Percentiles rank a stretch among this genome's conserved stretches.
These are phyloP conservation scores for Phytophthora cryptogea DNA, from an alignment of 352 stramenopile species.

Conservation along the genomic window DNA sequence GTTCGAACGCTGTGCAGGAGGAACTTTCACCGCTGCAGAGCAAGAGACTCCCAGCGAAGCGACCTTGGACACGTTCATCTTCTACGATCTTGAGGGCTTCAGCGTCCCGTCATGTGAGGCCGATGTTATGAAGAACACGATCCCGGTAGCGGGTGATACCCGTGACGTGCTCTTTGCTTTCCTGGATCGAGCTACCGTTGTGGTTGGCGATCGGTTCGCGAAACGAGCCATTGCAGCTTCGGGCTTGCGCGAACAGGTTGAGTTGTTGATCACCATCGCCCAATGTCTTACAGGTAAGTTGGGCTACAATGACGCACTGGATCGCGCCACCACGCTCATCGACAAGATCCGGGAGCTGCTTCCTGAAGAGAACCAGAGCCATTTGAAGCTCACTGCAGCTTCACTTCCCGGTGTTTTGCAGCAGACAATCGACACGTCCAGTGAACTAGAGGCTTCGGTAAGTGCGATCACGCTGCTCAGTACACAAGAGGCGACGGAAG, in stretches of 20 bases:
- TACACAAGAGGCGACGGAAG: constrained; percentile 53
- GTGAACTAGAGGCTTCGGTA: constrained; percentile 33
- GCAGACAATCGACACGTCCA: constrained; percentile 27
- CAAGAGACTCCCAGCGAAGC: constrained; percentile 3
- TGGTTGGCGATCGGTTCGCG: constrained; percentile 55
- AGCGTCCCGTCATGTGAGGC: constrained; percentile 34
- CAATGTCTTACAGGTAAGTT: constrained; percentile 57
- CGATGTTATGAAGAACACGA: constrained; percentile 33
- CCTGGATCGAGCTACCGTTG: constrained; percentile 59
- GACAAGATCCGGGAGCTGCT: constrained; percentile 47
- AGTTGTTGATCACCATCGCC: constrained; percentile 62
- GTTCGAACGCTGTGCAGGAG: constrained; percentile 42
- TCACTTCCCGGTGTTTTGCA: constrained; percentile 40
- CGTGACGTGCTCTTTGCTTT: constrained; percentile 60
- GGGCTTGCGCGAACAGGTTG: constrained; percentile 54
- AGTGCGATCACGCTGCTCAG: constrained; percentile 69
- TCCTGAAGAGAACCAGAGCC: constrained; percentile 52
- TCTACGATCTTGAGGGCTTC: constrained; percentile 56
- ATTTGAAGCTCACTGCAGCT: constrained; percentile 54
- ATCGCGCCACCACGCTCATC: constrained; percentile 40
- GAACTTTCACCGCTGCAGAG: constrained; percentile 17
- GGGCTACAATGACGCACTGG: constrained; percentile 49
- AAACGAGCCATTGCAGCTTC: constrained; percentile 61
- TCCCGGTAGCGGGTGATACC: constrained; percentile 43
- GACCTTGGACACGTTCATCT: constrained; percentile 50